phyloP scores from a whole-genome alignment of 2,329 filamentous ascomycete genomes.

The Epichloe sylvatica region DNA sequence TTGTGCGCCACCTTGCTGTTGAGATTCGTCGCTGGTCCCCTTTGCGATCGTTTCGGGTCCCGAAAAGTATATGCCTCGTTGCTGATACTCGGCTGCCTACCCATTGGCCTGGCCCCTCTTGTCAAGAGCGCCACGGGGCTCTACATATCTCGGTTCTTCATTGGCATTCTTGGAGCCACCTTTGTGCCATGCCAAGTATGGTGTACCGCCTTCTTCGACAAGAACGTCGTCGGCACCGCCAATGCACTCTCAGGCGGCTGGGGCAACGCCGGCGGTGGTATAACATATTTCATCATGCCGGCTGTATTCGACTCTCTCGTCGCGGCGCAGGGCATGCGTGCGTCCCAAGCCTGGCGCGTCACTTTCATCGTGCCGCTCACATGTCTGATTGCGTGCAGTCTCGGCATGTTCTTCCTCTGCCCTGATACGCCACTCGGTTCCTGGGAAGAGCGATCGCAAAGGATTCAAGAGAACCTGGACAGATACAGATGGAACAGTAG shows the following conservation, averaged over 20 bases:
- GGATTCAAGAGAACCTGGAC: conserved; percentile 38
- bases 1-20: conserved; percentile 57
- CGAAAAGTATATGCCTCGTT: conserved; percentile 65
- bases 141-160: conserved; percentile 64
- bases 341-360: conserved; percentile 67
- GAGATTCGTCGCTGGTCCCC: conserved; percentile 62
- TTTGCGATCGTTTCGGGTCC: conserved; percentile 76
- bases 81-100: conserved; percentile 65
- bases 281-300: conserved; percentile 91
- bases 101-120: conserved; percentile 68
- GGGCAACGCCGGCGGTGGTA: conserved; percentile 77
- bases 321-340: conserved; percentile 38
- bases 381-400: conserved; percentile 51
- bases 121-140: conserved; percentile 49
- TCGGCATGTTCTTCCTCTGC: conserved; percentile 59
- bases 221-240: conserved; percentile 77
- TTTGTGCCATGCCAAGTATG: conserved; percentile 86
- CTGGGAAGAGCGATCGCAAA: conserved; percentile 59
- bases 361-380: conserved; percentile 75
- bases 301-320: conserved; percentile 72
- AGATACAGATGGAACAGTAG: conserved; percentile 25
- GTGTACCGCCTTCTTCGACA: conserved; percentile 87
- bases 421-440: conserved; percentile 71
- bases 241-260: conserved; percentile 76
- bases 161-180: conserved; percentile 62